Evolutionary conservation across 768 basidiomycete species (phyloP).

Genomic region (Tephrocybe sp.): DNA sequence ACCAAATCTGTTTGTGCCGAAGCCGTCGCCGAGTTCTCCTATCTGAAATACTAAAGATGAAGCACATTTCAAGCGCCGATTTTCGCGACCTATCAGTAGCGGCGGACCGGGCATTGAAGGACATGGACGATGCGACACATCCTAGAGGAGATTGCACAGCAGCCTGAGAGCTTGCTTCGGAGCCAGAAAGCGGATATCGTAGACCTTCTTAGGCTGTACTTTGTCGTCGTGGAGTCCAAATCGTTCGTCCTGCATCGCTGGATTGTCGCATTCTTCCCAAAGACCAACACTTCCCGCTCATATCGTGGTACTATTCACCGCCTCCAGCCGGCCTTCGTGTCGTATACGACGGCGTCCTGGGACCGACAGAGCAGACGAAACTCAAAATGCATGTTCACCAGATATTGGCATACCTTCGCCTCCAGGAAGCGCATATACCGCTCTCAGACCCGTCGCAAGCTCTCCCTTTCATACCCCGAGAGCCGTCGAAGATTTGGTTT

Average conservation of each 20-base stretch:
- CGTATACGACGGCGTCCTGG: neutral
- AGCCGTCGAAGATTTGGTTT: neutral
- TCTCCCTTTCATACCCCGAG: neutral
- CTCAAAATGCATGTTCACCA: neutral
- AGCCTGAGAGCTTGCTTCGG: neutral
- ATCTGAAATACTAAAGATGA: neutral
- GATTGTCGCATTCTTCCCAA: neutral
- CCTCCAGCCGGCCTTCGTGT: neutral
- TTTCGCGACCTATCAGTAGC: neutral
- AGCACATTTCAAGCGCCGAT: neutral
- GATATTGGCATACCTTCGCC: neutral
- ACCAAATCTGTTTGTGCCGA: neutral
- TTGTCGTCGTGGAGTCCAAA: neutral
- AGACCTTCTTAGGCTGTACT: neutral
- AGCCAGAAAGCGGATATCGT: neutral
- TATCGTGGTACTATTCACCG: neutral
- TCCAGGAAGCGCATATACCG: neutral
- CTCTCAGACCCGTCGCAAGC: neutral
- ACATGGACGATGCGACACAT: conserved; percentile 1
- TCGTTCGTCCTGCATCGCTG: neutral
- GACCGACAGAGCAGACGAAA: neutral
- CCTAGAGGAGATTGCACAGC: neutral
- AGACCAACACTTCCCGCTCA: neutral
- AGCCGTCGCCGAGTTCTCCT: neutral
- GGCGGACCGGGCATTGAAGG: conserved; percentile 1